phyloP scores from a whole-genome alignment of 2,329 filamentous ascomycete species.

The Nannizzia gypsea region DNA sequence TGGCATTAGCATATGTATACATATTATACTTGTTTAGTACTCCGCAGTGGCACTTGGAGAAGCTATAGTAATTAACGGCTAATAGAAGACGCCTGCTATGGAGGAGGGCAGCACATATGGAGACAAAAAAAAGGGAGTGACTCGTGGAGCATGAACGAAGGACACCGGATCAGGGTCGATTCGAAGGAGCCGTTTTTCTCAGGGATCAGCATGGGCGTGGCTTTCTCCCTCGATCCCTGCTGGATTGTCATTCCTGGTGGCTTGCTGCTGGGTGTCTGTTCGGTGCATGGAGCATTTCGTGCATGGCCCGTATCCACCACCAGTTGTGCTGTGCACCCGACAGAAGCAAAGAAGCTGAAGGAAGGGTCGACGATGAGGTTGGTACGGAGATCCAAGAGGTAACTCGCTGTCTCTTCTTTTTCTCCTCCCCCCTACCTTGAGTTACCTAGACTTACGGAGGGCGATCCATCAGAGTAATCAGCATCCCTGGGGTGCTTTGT shows the following conservation, averaged over 20 bases:
- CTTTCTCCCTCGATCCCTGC: neutral
- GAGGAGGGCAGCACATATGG: no score
- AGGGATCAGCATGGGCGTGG: neutral
- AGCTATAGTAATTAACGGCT: no score
- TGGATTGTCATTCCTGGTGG: neutral
- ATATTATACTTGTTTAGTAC: no score
- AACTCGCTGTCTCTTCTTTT: no score
- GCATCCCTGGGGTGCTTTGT: neutral
- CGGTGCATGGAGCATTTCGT: conserved; percentile 1
- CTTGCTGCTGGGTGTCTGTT: neutral
- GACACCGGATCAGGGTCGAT: neutral
- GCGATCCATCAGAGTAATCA: neutral
- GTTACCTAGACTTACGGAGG: no score
- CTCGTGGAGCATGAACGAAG: no score
- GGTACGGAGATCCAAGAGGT: no score
- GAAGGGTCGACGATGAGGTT: neutral
- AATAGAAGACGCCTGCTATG: no score
- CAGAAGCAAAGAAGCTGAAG: neutral
- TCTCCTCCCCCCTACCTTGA: no score
- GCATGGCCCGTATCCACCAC: neutral
- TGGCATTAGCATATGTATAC: no score
- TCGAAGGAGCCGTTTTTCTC: neutral
- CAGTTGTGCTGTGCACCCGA: neutral
- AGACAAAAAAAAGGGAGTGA: no score
- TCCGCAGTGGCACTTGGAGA: no score